phyloP scores from a whole-genome alignment of 331 rosid genomes.

The Ulmus americana region DNA sequence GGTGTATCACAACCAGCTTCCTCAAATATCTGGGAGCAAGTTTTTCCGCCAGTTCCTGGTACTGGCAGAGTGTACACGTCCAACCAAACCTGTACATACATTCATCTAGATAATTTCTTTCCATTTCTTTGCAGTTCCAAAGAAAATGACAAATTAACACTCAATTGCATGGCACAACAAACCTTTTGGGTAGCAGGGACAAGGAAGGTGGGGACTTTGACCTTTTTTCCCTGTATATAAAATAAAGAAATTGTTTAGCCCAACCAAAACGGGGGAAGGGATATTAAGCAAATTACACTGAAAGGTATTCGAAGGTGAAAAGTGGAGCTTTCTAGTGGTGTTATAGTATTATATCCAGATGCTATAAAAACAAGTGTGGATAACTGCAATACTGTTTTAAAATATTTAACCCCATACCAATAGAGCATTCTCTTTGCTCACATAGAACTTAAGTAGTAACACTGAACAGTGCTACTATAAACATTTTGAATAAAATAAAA shows the following conservation, averaged over 20 bases:
- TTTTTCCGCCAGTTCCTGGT: slow-evolving; percentile 94
- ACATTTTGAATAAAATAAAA: not conserved
- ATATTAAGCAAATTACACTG: slow-evolving; percentile 7
- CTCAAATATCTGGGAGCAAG: slow-evolving; percentile 96
- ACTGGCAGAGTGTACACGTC: slow-evolving; percentile 74
- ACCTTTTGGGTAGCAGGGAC: slow-evolving; percentile 99
- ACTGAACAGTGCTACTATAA: not conserved
- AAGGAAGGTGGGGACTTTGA: slow-evolving; percentile 94
- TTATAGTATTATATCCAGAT: not conserved
- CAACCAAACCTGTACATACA: slow-evolving; percentile 71
- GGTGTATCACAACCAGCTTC: slow-evolving; percentile 99
- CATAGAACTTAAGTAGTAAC: not conserved
- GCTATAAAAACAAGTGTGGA: not conserved
- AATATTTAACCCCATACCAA: not conserved
- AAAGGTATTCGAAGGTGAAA: not conserved
- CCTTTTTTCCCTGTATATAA: slow-evolving; percentile 70
- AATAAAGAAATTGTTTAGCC: slow-evolving; percentile 18
- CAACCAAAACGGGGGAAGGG: slow-evolving; percentile 10
- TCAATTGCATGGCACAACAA: slow-evolving; percentile 17
- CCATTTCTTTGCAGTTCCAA: not conserved
- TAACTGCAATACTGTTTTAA: not conserved
- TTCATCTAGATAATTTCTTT: slow-evolving; percentile 12
- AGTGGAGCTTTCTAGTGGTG: not conserved
- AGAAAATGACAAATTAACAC: slow-evolving; percentile 4
- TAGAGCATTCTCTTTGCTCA: not conserved